Evolutionary conservation across 2,329 filamentous ascomycete genomes (phyloP).

Genomic region (Ascochyta viciae-villosae): DNA sequence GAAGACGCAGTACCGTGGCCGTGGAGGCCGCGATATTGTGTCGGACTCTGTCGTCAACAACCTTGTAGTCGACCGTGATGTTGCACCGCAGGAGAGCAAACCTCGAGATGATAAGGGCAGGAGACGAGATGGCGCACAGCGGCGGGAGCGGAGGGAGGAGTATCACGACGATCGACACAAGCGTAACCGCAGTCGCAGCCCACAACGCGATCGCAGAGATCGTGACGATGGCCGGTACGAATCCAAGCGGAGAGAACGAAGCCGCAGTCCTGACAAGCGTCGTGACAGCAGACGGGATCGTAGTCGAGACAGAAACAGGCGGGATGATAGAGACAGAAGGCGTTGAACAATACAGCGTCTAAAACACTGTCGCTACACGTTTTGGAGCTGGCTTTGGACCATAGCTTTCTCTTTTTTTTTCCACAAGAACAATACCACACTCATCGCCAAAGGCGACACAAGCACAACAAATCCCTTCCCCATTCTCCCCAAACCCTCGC

Average conservation of each 20-base stretch:
- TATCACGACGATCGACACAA: constrained; percentile 49
- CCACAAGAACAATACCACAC: constrained; percentile 5
- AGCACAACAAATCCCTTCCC: not conserved
- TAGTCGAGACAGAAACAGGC: constrained; percentile 51
- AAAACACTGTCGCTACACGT: not conserved
- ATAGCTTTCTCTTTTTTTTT: not conserved
- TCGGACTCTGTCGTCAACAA: constrained; percentile 43
- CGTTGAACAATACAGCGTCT: constrained; percentile 16
- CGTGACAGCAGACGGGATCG: constrained; percentile 47
- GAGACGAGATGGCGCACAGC: constrained; percentile 51
- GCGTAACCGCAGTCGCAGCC: constrained; percentile 48
- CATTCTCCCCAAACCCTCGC: not conserved
- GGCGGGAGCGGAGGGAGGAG: constrained; percentile 42
- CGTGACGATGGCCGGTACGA: constrained; percentile 41
- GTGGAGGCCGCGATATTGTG: constrained; percentile 36
- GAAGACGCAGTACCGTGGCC: constrained; percentile 76
- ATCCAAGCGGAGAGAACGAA: constrained; percentile 36
- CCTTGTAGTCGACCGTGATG: constrained; percentile 38
- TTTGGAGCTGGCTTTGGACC: not conserved
- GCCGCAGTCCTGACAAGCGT: constrained; percentile 38
- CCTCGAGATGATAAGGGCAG: constrained; percentile 24
- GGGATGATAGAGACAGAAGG: constrained; percentile 47
- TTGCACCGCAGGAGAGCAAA: constrained; percentile 19
- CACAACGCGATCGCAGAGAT: constrained; percentile 40
- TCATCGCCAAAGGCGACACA: constrained; percentile 1